phyloP scores from a whole-genome alignment of 306 rosid genomes.

The barrel medic (Medicago truncatula) region MtrunA17r5.0-ANR NC_053045.1:47824501-47825000 shows the following conservation, averaged over 20 bases:
- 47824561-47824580: conserved; percentile 92
- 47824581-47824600: conserved; percentile 87
- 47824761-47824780: conserved; percentile 31
- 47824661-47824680: neutral
- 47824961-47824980: conserved; percentile 6
- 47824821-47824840: conserved; percentile 3
- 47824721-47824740: conserved; percentile 9
- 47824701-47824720: conserved; percentile 2
- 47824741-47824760: conserved; percentile 8
- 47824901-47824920: conserved; percentile 27
- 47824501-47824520: conserved; percentile 93
- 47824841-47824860: conserved; percentile 32
- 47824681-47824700: neutral
- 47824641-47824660: conserved; percentile 40
- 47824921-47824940: conserved; percentile 9
- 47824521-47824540: conserved; percentile 98
- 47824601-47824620: conserved; percentile 79
- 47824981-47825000: conserved; percentile 5
- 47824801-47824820: conserved; percentile 7
- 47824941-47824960: conserved; percentile 13
- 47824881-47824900: conserved; percentile 12
- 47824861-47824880: conserved; percentile 20
- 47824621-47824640: conserved; percentile 86
- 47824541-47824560: conserved; percentile 83
- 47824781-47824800: conserved; percentile 22